Conservation (phyloP, 2,329 filamentous ascomycete genomes). For the Aspergillus quadrilineatus region DNA sequence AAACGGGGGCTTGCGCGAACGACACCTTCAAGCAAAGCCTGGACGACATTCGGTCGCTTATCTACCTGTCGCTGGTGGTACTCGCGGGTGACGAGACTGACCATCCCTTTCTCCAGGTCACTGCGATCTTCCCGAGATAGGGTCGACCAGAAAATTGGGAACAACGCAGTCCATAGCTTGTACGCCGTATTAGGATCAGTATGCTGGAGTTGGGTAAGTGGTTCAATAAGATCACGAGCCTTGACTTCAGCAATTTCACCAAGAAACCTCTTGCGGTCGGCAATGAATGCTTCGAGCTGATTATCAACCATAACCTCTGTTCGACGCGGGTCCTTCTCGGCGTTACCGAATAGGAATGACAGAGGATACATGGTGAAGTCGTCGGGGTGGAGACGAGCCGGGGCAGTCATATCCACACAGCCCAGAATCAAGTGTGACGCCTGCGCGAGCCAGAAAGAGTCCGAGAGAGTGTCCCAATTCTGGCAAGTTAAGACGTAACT, state of each 20-base stretch:
- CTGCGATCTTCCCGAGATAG: constrained; percentile 81
- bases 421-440: constrained; percentile 91
- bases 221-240: constrained; percentile 83
- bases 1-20: constrained; percentile 82
- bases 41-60: constrained; percentile 90
- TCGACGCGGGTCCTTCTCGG: constrained; percentile 66
- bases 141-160: constrained; percentile 91
- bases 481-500: constrained; percentile 87
- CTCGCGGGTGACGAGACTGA: constrained; percentile 88
- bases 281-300: constrained; percentile 75
- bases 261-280: constrained; percentile 78
- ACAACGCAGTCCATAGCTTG: constrained; percentile 85
- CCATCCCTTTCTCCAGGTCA: constrained; percentile 87
- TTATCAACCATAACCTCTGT: constrained; percentile 73
- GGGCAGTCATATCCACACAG: constrained; percentile 80
- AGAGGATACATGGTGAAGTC: constrained; percentile 79
- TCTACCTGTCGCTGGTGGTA: constrained; percentile 94
- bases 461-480: constrained; percentile 93
- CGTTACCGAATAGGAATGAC: constrained; percentile 70
- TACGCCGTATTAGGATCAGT: constrained; percentile 78
- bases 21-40: constrained; percentile 84
- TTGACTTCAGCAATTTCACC: constrained; percentile 81
- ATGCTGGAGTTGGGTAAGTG: constrained; percentile 88
- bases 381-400: constrained; percentile 73
- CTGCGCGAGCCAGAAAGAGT: constrained; percentile 96